phyloP scores from a whole-genome alignment of 2,329 filamentous ascomycete species.

The Capronia epimyces region DNA sequence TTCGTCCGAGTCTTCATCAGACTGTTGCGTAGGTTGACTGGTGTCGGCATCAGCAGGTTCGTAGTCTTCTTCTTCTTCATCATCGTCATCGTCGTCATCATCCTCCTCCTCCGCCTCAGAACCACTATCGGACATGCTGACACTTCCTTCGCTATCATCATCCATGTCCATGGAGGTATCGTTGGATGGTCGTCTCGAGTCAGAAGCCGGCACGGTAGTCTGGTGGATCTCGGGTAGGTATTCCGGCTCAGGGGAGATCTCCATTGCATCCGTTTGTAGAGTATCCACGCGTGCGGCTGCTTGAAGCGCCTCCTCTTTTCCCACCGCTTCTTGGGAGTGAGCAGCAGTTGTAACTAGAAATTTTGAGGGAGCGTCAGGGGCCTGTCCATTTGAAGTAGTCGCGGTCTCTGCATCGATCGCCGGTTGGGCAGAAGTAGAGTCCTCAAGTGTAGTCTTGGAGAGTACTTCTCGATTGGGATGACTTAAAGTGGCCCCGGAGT shows the following conservation, averaged over 20 bases:
- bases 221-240: constrained; percentile 6
- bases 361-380: not conserved
- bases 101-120: constrained; percentile 41
- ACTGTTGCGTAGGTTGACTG: constrained; percentile 14
- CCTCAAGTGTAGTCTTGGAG: not conserved
- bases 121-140: constrained; percentile 30
- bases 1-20: constrained; percentile 22
- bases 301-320: not conserved
- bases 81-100: constrained; percentile 25
- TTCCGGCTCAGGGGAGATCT: constrained; percentile 23
- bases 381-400: not conserved
- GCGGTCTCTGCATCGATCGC: not conserved
- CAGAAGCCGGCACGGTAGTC: not conserved
- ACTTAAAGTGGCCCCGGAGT: not conserved
- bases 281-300: not conserved
- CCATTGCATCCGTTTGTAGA: constrained; percentile 20
- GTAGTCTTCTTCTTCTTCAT: constrained; percentile 23
- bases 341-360: not conserved
- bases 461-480: not conserved
- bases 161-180: constrained; percentile 20
- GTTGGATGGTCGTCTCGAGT: constrained; percentile 2
- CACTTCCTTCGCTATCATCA: constrained; percentile 27
- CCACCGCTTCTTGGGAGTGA: not conserved
- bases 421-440: not conserved
- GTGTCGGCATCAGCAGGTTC: constrained; percentile 21